Percentiles rank a stretch among this genome's conserved stretches.
These are phyloP conservation scores for Mycena filopes DNA, from an alignment of 768 basidiomycete species.

Conservation along the genomic window DNA sequence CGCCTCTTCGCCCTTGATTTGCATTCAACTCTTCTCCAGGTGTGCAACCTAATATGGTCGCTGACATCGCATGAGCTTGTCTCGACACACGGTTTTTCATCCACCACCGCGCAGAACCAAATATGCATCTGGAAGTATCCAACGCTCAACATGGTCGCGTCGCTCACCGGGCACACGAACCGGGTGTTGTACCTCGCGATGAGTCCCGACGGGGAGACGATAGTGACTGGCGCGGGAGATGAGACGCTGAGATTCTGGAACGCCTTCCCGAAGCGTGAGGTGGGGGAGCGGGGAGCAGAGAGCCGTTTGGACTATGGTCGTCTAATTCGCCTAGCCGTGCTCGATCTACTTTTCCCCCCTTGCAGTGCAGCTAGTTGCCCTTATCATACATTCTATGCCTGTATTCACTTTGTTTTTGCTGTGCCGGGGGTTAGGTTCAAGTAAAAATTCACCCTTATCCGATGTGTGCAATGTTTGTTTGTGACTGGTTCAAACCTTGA, in stretches of 20 bases:
- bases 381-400: constrained; percentile 19
- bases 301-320: constrained; percentile 62
- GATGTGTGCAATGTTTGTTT: constrained; percentile 15
- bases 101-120: constrained; percentile 94
- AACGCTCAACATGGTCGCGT: constrained; percentile 92
- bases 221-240: constrained; percentile 97
- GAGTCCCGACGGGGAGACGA: constrained; percentile 97
- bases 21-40: constrained; percentile 57
- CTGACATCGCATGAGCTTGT: constrained; percentile 96
- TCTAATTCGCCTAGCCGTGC: constrained; percentile 59
- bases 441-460: too few relatives aligned
- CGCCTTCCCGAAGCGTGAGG: constrained; percentile 86
- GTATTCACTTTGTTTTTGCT: constrained; percentile 23
- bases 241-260: constrained; percentile 99
- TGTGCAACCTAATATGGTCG: constrained; percentile 98
- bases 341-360: constrained; percentile 16
- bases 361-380: constrained; percentile 22
- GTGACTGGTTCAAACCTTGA: constrained; percentile 13
- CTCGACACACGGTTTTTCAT: constrained; percentile 97
- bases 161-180: constrained; percentile 92
- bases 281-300: constrained; percentile 49
- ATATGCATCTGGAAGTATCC: constrained; percentile 98
- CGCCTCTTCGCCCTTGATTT: background rate
- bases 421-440: constrained; percentile 2
- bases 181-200: constrained; percentile 97